These are phyloP conservation scores for Chytriomyces sp. DNA, from an alignment of 192 early-diverging fungal species.

Conservation along the genomic window DNA sequence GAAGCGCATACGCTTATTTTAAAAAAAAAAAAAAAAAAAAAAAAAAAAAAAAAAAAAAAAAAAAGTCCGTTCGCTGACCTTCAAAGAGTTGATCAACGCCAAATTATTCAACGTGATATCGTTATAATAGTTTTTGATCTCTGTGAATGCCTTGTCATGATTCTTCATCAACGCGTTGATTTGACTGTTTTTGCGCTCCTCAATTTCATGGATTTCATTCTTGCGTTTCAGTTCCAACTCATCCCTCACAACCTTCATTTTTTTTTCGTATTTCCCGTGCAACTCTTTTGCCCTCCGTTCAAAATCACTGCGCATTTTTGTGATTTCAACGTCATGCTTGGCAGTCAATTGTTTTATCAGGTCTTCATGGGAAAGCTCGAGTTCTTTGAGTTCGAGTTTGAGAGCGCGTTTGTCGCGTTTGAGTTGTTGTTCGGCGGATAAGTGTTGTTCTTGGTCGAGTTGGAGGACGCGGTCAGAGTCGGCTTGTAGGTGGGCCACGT, in stretches of 20 bases:
- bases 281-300: conserved; percentile 66
- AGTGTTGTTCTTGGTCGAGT: conserved; percentile 61
- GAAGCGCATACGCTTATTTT: neutral
- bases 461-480: conserved; percentile 64
- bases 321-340: conserved; percentile 65
- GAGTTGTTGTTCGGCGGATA: conserved; percentile 57
- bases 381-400: conserved; percentile 66
- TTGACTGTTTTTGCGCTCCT: conserved; percentile 72
- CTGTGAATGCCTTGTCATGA: conserved; percentile 70
- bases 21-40: neutral
- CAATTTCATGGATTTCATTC: conserved; percentile 74
- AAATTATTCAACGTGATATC: conserved; percentile 73
- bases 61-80: no score
- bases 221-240: conserved; percentile 68
- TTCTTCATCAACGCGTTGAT: conserved; percentile 73
- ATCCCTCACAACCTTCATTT: conserved; percentile 66
- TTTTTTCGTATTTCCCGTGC: conserved; percentile 67
- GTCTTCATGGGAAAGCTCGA: conserved; percentile 70
- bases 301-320: conserved; percentile 59
- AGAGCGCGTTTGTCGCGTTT: conserved; percentile 68
- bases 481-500: conserved; percentile 69
- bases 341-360: conserved; percentile 63
- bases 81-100: conserved; percentile 67
- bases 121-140: conserved; percentile 76
- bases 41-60: neutral